Base-by-base conservation (phyloP, 2,329 filamentous ascomycete species). In the Cladosporium halotolerans region DNA sequence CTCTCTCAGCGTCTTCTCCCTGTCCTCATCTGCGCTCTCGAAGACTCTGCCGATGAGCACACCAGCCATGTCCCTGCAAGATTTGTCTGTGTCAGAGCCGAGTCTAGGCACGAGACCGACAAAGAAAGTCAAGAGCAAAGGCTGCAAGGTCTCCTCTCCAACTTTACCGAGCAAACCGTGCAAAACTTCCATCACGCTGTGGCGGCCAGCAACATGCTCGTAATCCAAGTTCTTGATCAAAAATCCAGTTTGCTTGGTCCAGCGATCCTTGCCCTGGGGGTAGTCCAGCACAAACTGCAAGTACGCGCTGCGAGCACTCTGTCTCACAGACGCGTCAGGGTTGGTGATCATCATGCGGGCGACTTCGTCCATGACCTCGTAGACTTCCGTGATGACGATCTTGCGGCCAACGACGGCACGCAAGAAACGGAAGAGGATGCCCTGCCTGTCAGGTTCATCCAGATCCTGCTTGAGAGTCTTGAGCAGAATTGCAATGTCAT, bases 261-360 rank as follows among this genome's bases (percentile, higher is more conserved):
- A 95, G 11, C 93, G 81, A 58, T 84, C 87, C 70, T 90, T 91
- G 63, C 87, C 89, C 68, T 97, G 93, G 0, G 93, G 92, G 65
- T 96, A 99, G 51, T 96, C 90, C 60, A 91, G 83, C 53, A 99
- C 75, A 72, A 99, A 99, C 61, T 96, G 89, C 69, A 96, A 86
- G 70, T 95, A 99, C 11, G 89, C 86, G 16, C 89, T 89, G 53
- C 93, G 81, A 11, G 92, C 91, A 36, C 95, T 77, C 67, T 96
- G 89, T 49, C 93, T 82, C 2, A 92, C 92, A 59, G 87, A 84
- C 61, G 87, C 86, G 61, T 95, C 91, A 58, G 96, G 89, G 66
- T 97, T 97, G 42, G 88, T 96, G 53, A 99, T 87, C 91, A 97
- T 97, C 68, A 96, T 86, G 3, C 82, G 85, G 44, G 89, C 89